Evolutionary conservation across 495 filamentous ascomycete genomes (phyloP).

Genomic region (Aspergillus leporis): DNA sequence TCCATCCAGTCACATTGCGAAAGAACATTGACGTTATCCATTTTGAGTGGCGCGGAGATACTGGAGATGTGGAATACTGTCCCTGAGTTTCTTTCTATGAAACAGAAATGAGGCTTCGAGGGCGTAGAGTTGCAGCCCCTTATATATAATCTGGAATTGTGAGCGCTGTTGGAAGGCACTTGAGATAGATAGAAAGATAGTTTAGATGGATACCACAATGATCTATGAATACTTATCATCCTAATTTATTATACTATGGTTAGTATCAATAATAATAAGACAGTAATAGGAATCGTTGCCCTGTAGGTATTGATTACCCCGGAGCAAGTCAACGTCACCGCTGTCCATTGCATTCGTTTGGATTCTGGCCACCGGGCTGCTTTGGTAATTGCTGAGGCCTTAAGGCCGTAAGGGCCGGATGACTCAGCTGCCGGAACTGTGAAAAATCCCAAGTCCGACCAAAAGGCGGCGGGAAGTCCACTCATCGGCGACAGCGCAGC

Average conservation of each 20-base stretch:
- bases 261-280: too few species aligned
- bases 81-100: not conserved
- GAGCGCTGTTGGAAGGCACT: too few species aligned
- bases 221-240: not conserved
- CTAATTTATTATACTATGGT: too few species aligned
- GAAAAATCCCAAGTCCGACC: conserved; percentile 25
- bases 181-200: too few species aligned
- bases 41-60: not conserved
- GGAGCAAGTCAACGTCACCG: not conserved
- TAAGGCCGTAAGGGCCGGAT: conserved; percentile 12
- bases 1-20: not conserved
- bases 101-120: too few species aligned
- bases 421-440: conserved; percentile 31
- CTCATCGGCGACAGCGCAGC: conserved; percentile 14
- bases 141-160: too few species aligned
- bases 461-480: conserved; percentile 18
- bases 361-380: conserved; percentile 19
- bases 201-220: too few species aligned
- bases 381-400: too few species aligned
- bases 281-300: too few species aligned
- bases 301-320: conserved; percentile 7
- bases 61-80: not conserved
- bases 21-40: not conserved
- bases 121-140: too few species aligned
- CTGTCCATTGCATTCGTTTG: conserved; percentile 20